phyloP scores from a whole-genome alignment of 192 early-diverging fungal species.

The Gonapodya prolifera region DNA sequence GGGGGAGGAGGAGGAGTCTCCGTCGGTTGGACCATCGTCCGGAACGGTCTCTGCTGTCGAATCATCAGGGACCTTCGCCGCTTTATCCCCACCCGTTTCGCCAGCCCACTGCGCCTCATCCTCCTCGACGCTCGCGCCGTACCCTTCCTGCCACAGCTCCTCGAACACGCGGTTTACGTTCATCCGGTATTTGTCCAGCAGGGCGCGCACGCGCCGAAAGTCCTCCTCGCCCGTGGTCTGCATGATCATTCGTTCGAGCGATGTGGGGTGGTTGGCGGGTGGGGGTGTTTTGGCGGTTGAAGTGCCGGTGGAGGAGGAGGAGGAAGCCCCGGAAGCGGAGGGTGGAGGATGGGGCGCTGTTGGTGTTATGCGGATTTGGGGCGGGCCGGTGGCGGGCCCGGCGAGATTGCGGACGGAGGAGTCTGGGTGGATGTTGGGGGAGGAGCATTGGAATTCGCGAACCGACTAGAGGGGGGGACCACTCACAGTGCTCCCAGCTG shows the following conservation, averaged over 20 bases:
- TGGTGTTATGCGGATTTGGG: slow-evolving; percentile 34
- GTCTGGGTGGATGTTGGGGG: slow-evolving; percentile 11
- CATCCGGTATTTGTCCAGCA: slow-evolving; percentile 28
- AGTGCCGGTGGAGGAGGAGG: slow-evolving; percentile 12
- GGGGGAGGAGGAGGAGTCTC: neutral
- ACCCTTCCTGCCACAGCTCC: slow-evolving; percentile 16
- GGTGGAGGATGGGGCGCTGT: slow-evolving; percentile 11
- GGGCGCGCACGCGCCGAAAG: slow-evolving; percentile 26
- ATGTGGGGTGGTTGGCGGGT: slow-evolving; percentile 11
- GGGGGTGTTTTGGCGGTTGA: slow-evolving; percentile 1
- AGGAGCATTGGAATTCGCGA: neutral
- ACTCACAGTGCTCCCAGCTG: slow-evolving; percentile 19
- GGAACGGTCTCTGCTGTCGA: neutral
- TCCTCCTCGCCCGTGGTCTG: slow-evolving; percentile 34
- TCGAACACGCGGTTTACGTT: slow-evolving; percentile 40
- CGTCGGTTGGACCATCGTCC: neutral
- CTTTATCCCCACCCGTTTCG: neutral
- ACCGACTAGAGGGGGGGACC: neutral
- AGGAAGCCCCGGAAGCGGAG: neutral
- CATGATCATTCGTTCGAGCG: slow-evolving; percentile 44
- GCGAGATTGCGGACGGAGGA: slow-evolving; percentile 54
- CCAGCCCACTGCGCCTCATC: neutral
- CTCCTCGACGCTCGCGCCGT: neutral
- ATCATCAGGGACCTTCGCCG: neutral
- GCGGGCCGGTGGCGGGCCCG: slow-evolving; percentile 47